phyloP scores from a whole-genome alignment of 345 rosid species.

The Anacardium occidentale region DNA sequence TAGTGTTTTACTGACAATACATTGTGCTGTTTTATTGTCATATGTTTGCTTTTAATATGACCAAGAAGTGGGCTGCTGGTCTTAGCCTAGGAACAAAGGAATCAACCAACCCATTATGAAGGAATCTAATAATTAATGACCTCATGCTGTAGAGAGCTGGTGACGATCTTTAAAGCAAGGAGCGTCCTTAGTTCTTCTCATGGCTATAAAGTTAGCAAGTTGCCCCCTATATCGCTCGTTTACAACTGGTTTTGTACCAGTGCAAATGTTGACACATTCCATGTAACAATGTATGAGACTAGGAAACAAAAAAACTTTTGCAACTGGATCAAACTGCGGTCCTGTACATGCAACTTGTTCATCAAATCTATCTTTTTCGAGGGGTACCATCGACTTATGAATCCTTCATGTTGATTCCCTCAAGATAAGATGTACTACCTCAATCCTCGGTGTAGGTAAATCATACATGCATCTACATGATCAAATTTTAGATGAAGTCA shows the following conservation, averaged over 20 bases:
- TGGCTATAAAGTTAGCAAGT: too few species aligned
- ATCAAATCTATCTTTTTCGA: not conserved
- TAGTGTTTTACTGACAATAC: too few species aligned
- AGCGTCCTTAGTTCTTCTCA: too few species aligned
- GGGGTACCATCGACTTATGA: too few species aligned
- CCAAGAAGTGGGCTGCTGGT: not conserved
- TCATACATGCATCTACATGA: not conserved
- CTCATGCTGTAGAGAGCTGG: slow-evolving; percentile 7
- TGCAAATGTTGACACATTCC: slow-evolving; percentile 9
- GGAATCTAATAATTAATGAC: slow-evolving; percentile 2
- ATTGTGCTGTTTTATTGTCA: too few species aligned
- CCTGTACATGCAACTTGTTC: slow-evolving; percentile 27
- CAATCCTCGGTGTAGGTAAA: not conserved
- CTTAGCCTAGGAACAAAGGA: not conserved
- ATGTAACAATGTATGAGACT: slow-evolving; percentile 10
- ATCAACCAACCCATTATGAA: not conserved
- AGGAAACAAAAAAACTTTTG: slow-evolving; percentile 1
- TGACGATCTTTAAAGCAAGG: not conserved
- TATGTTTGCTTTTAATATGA: too few species aligned
- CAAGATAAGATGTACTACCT: not conserved
- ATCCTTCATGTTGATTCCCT: too few species aligned
- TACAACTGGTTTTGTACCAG: not conserved
- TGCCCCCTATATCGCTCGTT: too few species aligned
- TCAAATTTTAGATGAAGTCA: not conserved
- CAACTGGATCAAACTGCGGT: slow-evolving; percentile 9